Conservation (phyloP, 2,329 filamentous ascomycete species). For the Alternaria ventricosa region DNA sequence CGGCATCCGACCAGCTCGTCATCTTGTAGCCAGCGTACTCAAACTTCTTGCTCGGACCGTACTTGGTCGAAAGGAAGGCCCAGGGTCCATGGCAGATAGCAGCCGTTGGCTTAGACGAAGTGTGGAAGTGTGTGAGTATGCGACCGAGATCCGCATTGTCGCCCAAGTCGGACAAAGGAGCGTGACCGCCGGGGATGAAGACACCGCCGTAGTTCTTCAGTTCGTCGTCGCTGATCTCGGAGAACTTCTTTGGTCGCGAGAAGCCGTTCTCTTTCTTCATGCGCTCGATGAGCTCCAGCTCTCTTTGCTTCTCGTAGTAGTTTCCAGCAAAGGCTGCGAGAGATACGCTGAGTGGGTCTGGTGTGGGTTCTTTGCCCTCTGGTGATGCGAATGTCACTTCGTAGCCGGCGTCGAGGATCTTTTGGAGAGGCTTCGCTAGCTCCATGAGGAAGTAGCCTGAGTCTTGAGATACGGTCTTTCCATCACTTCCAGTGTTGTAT, state of each 20-base stretch:
- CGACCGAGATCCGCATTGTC: conserved; percentile 52
- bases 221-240: conserved; percentile 50
- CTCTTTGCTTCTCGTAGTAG: conserved; percentile 52
- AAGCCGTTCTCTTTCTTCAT: conserved; percentile 57
- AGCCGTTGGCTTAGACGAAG: conserved; percentile 52
- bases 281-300: conserved; percentile 51
- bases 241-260: conserved; percentile 46
- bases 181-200: conserved; percentile 57
- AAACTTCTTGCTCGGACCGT: conserved; percentile 44
- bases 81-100: conserved; percentile 57
- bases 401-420: conserved; percentile 42
- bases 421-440: conserved; percentile 39
- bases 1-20: conserved; percentile 54
- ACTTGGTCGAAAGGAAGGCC: conserved; percentile 53
- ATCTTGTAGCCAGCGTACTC: conserved; percentile 56
- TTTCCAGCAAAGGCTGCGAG: conserved; percentile 56
- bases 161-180: conserved; percentile 53
- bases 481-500: conserved; percentile 32
- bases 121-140: conserved; percentile 52
- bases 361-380: conserved; percentile 49
- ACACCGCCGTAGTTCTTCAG: conserved; percentile 50
- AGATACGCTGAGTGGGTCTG: conserved; percentile 53
- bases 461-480: conserved; percentile 33
- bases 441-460: conserved; percentile 45
- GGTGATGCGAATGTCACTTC: conserved; percentile 57